Evolutionary conservation across 495 filamentous ascomycete species (phyloP), one percentile per base, ranked within the genome.

Genomic region (Thermochaetoides thermophila): DNA sequence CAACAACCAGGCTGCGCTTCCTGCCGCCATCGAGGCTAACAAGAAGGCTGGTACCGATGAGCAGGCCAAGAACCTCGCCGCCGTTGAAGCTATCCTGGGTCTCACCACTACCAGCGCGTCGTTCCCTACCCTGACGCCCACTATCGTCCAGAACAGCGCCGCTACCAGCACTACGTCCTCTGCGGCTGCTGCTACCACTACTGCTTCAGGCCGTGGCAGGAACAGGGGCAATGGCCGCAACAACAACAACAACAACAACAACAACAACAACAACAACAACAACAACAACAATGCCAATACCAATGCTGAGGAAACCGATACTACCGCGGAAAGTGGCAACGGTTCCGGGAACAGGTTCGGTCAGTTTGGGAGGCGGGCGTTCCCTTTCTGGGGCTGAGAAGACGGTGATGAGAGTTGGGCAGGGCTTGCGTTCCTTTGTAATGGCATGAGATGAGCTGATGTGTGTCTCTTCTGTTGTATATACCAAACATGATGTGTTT

Each of bases 211-310:
- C 21, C 21, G 21, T 11, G 21, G 21, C 21, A 24, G 21, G 21
- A 24, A 24, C 11, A 24, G 21, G 21, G 21, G 21, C 21, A 24
- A 11, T 24, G 21, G 21, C 21, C 21, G 21, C 6, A 24, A 24
- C 11, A 11, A 11, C 21, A 24, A 24, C 6, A 24, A 24, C 21
- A 24, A 24, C 11, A 24, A 24, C 21, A 24, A 11, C 21, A n/a
- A n/a, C n/a, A n/a, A n/a, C n/a, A n/a, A n/a, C n/a, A n/a, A n/a
- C 4, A 7, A 40, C 46, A 6, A 20, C 14, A 17, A 34, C 18
- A 21, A 40, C 23, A 63, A 62, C 49, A 52, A 49, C 4, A 45
- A 58, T 17, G 37, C 35, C 8, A 52, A 53, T 26, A 45, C 61
- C 19, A 11, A 38, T 1, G 59, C 61, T 0, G 25, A 31, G 1